Evolutionary conservation across 345 rosid species (phyloP).

Genomic region (Syzygium grande): DNA sequence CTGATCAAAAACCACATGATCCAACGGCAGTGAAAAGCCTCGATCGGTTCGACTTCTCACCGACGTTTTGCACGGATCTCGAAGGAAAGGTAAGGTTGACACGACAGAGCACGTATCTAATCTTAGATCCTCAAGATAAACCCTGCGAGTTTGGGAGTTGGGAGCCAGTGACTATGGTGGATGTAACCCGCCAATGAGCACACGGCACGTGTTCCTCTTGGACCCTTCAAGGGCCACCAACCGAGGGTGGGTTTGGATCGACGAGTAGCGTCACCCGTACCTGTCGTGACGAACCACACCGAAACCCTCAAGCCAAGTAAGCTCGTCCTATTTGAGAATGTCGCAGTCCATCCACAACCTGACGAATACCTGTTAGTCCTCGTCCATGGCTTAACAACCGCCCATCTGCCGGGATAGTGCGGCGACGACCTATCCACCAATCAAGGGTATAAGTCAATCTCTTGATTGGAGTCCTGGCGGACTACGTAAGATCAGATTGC

Average conservation of each 20-base stretch:
- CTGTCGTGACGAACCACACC: neutral
- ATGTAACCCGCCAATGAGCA: neutral
- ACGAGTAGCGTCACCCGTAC: neutral
- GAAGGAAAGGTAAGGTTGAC: neutral
- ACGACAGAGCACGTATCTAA: neutral
- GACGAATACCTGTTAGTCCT: neutral
- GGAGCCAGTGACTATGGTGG: neutral
- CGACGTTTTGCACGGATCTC: neutral
- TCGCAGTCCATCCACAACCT: neutral
- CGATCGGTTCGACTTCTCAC: neutral
- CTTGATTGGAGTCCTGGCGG: neutral
- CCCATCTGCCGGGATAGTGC: neutral
- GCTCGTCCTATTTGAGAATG: neutral
- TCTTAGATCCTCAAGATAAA: neutral
- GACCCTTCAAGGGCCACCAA: neutral
- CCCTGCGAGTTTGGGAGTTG: neutral
- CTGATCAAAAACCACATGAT: neutral
- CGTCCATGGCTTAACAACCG: neutral
- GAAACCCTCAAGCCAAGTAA: neutral
- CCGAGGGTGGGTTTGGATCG: neutral
- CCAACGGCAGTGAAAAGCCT: neutral
- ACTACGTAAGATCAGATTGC: neutral
- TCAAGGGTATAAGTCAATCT: neutral
- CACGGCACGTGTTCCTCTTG: neutral
- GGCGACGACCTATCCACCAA: neutral